Base-by-base conservation (phyloP, 805 yeast genomes). In the Yamadazyma phyllophila region DNA sequence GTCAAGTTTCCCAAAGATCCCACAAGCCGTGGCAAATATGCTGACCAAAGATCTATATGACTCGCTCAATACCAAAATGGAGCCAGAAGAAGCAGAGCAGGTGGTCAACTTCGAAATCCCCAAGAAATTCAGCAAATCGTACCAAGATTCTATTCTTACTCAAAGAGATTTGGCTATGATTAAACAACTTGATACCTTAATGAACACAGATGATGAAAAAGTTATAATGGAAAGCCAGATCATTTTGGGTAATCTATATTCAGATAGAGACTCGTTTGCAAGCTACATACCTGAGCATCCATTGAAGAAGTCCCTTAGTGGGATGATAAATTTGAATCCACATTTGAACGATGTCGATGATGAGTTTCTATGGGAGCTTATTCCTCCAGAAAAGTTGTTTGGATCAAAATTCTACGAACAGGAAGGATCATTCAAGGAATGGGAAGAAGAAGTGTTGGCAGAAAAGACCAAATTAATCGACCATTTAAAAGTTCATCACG, bases 351-450 rank as follows among this genome's bases (percentile, higher is more conserved):
- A 63, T 38, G 60, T 71, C 14, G 67, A 65, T 43, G 73, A 72
- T 48, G 71, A 65, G 27, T 67, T 62, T 44, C 60, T 72, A 32
- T 70, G 76, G 75, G 59, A 66, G 14, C 39, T 67, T 35, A 56
- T 66, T 17, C 76, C 76, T 2, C 59, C 58, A 33, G 66, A 60
- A 16, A 60, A 62, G 45, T 46, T 60, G 26, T 69, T 63, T 52
- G 72, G 69, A 7, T 49, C 53, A 3, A 67, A 68, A 7, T 74
- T 74, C 1, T 68, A 61, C 43, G 72, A 66, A 24, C 48, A 50
- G 20, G 47, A 54, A 12, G 49, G 59, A 35, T 65, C 67, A 5
- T 69, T 70, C 53, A 66, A 64, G 44, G 47, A 57, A 20, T 70
- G 71, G 72, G 75, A 71, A 50, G 48, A 57, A 12, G 58, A 57